These are phyloP conservation scores for Dioscorea dumetorum DNA, from an alignment of 106 monocot genomes.

Conservation along the genomic window DNA sequence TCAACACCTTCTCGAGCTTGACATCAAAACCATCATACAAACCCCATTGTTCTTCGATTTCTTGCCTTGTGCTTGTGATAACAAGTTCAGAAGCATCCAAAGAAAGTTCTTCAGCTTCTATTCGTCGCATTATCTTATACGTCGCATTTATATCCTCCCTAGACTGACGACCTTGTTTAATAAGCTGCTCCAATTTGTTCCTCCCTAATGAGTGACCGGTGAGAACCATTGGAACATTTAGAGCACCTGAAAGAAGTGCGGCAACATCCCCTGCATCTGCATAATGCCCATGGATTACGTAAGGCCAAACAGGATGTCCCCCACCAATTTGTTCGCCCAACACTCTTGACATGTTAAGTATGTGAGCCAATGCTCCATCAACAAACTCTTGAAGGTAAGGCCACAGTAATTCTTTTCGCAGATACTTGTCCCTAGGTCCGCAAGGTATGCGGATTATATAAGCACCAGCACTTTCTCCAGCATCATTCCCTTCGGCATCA, in stretches of 20 bases:
- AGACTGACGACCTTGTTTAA: conserved; percentile 80
- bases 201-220: conserved; percentile 91
- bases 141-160: conserved; percentile 90
- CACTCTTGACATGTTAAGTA: conserved; percentile 87
- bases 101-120: conserved; percentile 86
- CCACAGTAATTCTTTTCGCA: conserved; percentile 80
- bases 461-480: conserved; percentile 87
- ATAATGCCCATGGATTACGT: conserved; percentile 90
- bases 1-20: conserved; percentile 77
- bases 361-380: conserved; percentile 74
- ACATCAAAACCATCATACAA: conserved; percentile 97
- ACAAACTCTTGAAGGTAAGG: conserved; percentile 94
- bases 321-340: conserved; percentile 81
- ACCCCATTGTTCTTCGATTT: conserved; percentile 97
- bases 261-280: conserved; percentile 95
- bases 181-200: conserved; percentile 84
- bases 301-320: conserved; percentile 88
- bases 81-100: conserved; percentile 88
- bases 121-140: conserved; percentile 90
- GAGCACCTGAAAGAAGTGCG: conserved; percentile 84
- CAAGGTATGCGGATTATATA: conserved; percentile 84
- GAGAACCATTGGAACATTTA: conserved; percentile 97
- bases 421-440: conserved; percentile 66
- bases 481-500: conserved; percentile 57
- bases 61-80: conserved; percentile 87